phyloP scores from a whole-genome alignment of 192 early-diverging fungal species.

The Coemansia sp. region DNA sequence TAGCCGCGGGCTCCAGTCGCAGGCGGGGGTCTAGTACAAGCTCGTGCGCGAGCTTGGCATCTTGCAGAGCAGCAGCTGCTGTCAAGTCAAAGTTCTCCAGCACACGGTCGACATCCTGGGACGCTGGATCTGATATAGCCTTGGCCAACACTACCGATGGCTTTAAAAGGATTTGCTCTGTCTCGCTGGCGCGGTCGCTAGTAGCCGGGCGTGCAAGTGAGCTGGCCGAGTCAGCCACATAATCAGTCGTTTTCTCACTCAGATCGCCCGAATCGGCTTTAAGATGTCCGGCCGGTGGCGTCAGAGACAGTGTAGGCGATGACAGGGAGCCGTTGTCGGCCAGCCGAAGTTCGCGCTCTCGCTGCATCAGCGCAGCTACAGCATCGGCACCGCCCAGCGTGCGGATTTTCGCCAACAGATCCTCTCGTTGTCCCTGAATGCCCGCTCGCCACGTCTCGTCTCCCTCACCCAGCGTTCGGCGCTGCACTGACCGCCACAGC shows the following conservation, averaged over 20 bases:
- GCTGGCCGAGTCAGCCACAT: background rate
- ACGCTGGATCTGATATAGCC: conserved; percentile 24
- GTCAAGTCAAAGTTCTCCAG: conserved; percentile 35
- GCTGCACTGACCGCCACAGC: conserved; percentile 52
- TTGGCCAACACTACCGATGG: conserved; percentile 14
- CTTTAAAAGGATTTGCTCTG: background rate
- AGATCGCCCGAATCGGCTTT: background rate
- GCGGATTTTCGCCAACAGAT: conserved; percentile 25
- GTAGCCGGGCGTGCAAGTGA: background rate
- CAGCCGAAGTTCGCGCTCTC: conserved; percentile 21
- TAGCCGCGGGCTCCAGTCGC: conserved; percentile 20
- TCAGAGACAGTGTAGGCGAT: conserved; percentile 32
- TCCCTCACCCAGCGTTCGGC: conserved; percentile 34
- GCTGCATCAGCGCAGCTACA: conserved; percentile 21
- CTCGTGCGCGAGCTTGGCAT: conserved; percentile 44
- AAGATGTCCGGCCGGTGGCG: background rate
- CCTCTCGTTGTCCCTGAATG: conserved; percentile 28
- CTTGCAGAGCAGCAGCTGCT: conserved; percentile 30
- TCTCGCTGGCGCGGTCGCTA: background rate
- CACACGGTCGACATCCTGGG: conserved; percentile 31
- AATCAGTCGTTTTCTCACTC: background rate
- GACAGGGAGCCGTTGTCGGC: conserved; percentile 31
- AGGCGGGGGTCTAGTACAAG: conserved; percentile 35
- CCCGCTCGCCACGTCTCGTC: conserved; percentile 41
- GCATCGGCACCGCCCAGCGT: conserved; percentile 28